Conservation (phyloP, 345 rosid genomes). For the Hibiscus mutabilis region DNA sequence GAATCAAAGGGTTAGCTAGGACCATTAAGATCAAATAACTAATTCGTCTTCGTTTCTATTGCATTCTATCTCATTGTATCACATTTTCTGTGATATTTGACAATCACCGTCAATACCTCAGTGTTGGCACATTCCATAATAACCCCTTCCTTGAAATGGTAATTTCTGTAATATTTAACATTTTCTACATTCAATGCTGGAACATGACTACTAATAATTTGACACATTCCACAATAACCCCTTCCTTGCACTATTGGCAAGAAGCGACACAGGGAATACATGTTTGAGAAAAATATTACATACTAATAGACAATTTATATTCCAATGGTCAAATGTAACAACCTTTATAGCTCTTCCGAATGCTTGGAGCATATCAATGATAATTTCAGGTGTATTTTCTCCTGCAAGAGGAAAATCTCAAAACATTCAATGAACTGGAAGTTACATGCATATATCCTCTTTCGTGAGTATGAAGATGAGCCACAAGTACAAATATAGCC, state of each 20-base stretch:
- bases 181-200: background rate
- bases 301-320: background rate
- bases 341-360: slow-evolving; percentile 86
- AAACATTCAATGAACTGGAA: slow-evolving; percentile 19
- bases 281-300: background rate
- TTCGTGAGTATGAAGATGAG: slow-evolving; percentile 1
- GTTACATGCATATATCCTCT: background rate
- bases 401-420: slow-evolving; percentile 37
- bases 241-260: slow-evolving; percentile 1
- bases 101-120: background rate
- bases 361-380: slow-evolving; percentile 67
- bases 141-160: background rate
- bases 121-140: background rate
- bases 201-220: background rate
- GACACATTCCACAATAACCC: background rate
- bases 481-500: background rate
- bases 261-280: background rate
- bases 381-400: slow-evolving; percentile 28
- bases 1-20: background rate
- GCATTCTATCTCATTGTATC: background rate
- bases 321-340: slow-evolving; percentile 21
- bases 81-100: background rate
- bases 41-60: background rate
- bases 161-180: no score
- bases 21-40: background rate